phyloP scores from a whole-genome alignment of 441 rosid genomes.

The Gossypium aridum region DNA sequence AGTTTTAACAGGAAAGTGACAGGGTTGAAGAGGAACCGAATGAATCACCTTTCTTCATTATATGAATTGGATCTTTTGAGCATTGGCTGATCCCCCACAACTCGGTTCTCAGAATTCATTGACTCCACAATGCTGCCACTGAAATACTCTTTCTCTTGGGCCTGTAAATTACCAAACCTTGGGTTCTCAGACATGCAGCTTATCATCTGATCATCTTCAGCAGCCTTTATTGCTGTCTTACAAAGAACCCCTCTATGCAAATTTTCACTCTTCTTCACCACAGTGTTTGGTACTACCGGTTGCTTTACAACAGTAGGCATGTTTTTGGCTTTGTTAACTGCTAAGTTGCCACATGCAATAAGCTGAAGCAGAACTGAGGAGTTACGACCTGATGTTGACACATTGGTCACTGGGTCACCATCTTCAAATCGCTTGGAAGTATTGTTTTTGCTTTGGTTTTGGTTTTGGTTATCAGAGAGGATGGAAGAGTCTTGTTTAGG shows the following conservation, averaged over 20 bases:
- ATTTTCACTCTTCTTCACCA: constrained; percentile 26
- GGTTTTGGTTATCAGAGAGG: constrained; percentile 2
- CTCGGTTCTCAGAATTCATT: constrained; percentile 39
- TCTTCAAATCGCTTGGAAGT: constrained; percentile 37
- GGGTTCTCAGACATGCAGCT: constrained; percentile 87
- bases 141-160: constrained; percentile 79
- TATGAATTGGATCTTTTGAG: constrained; percentile 75
- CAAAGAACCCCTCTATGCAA: constrained; percentile 48
- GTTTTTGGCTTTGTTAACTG: constrained; percentile 30
- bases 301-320: constrained; percentile 26
- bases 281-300: not conserved
- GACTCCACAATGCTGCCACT: constrained; percentile 84
- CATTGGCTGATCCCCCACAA: constrained; percentile 21
- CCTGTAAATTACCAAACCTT: constrained; percentile 75
- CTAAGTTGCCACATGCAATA: constrained; percentile 62
- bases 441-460: not conserved
- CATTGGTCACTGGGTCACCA: constrained; percentile 36
- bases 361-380: constrained; percentile 65
- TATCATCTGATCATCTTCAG: constrained; percentile 46
- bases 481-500: constrained; percentile 12
- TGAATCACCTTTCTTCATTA: constrained; percentile 57
- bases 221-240: constrained; percentile 35
- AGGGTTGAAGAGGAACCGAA: not conserved
- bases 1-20: not conserved
- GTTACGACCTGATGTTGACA: constrained; percentile 32